Conservation (phyloP, 305 asterid genomes). For the Fraxinus ornus region DNA sequence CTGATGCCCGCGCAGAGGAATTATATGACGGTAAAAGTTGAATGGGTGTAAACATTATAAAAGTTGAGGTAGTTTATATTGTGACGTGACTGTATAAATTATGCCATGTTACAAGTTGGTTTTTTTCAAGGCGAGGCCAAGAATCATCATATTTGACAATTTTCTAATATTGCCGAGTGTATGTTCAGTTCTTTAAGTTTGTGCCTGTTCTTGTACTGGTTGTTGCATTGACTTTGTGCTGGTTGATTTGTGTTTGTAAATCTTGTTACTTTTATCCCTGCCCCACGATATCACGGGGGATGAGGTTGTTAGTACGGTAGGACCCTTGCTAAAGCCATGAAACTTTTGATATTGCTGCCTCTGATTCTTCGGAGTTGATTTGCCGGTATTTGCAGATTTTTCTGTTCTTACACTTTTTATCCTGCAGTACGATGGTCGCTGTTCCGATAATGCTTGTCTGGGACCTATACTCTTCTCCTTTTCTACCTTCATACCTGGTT, state of each 20-base stretch:
- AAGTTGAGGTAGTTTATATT: constrained; percentile 50
- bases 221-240: background rate
- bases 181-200: background rate
- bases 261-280: background rate
- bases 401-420: no score
- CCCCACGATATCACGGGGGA: background rate
- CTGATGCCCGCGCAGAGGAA: constrained; percentile 45
- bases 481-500: no score
- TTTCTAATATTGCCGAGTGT: background rate
- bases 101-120: constrained; percentile 49
- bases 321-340: no score
- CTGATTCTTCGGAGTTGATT: no score
- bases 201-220: background rate
- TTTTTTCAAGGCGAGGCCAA: constrained; percentile 64
- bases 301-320: no score
- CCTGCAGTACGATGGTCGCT: no score
- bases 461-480: no score
- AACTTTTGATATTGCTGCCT: background rate
- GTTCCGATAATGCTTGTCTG: no score
- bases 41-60: constrained; percentile 56
- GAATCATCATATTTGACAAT: background rate
- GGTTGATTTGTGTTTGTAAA: background rate
- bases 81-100: constrained; percentile 63
- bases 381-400: no score
- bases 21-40: constrained; percentile 30